Evolutionary conservation across 257 asterid species (phyloP).

Genomic region (Plantago elongata): DNA sequence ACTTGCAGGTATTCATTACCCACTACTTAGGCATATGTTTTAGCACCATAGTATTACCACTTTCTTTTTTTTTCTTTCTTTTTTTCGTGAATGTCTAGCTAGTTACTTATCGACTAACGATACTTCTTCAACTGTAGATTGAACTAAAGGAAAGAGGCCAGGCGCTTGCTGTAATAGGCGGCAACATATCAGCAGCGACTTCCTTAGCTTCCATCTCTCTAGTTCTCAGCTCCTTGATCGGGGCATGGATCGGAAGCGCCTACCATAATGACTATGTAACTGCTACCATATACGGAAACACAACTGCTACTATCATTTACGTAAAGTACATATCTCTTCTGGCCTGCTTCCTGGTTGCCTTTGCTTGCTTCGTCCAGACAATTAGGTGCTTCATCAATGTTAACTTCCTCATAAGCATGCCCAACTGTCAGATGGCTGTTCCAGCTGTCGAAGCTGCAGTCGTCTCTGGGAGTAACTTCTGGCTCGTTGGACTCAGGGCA

Average conservation of each 20-base stretch:
- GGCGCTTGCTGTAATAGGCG: conserved; percentile 31
- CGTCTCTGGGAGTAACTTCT: conserved; percentile 40
- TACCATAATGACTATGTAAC: conserved; percentile 25
- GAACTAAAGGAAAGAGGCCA: conserved; percentile 41
- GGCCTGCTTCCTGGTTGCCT: conserved; percentile 40
- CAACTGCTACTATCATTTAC: conserved; percentile 24
- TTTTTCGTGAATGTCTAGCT: no score
- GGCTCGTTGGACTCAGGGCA: conserved; percentile 44
- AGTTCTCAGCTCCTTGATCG: conserved; percentile 38
- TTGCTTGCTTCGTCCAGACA: conserved; percentile 45
- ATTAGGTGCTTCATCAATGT: conserved; percentile 39
- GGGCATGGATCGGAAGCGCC: conserved; percentile 51
- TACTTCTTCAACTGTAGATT: conserved; percentile 11
- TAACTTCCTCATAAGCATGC: conserved; percentile 45
- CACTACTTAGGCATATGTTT: neutral
- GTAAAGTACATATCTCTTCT: conserved; percentile 37
- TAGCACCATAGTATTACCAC: no score
- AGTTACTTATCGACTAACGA: no score
- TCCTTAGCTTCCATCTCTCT: conserved; percentile 47
- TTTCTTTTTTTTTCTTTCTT: no score
- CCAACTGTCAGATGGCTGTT: conserved; percentile 39
- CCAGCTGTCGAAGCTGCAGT: conserved; percentile 32
- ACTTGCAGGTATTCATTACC: conserved; percentile 38
- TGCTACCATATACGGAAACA: conserved; percentile 40
- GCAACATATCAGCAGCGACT: conserved; percentile 41